Evolutionary conservation across 225 moss, liverwort and hornwort genomes (phyloP).

Genomic region (Thuidium tamariscinum): DNA sequence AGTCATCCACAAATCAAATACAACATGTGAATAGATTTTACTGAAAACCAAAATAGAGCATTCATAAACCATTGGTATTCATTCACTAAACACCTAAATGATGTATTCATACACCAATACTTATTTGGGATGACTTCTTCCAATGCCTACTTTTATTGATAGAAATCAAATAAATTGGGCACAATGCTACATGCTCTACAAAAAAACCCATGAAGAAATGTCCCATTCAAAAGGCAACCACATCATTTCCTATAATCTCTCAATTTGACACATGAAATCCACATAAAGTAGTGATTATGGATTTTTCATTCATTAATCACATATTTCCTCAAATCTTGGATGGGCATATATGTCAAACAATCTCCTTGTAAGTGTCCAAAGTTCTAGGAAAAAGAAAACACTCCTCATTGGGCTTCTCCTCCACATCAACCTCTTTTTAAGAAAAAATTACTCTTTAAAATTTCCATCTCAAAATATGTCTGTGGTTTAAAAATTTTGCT

Average conservation of each 20-base stretch:
- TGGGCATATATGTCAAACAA: accelerated
- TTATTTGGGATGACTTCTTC: not conserved
- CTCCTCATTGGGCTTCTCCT: accelerated
- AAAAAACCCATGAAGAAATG: not conserved
- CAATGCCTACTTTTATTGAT: not conserved
- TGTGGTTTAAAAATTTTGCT: too few species aligned
- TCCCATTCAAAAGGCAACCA: accelerated
- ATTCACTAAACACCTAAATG: not conserved
- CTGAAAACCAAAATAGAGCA: accelerated
- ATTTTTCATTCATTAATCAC: not conserved
- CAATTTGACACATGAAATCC: accelerated
- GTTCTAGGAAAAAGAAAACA: not conserved
- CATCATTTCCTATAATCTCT: accelerated
- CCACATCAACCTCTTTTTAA: not conserved
- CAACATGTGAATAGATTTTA: not conserved
- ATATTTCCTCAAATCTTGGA: not conserved
- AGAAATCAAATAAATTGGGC: accelerated
- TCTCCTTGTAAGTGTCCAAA: not conserved
- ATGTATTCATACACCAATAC: not conserved
- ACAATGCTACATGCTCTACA: not conserved
- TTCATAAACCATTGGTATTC: not conserved
- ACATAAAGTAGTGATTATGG: accelerated
- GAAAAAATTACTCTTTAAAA: too few species aligned
- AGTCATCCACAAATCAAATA: not conserved
- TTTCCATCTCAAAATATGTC: too few species aligned